phyloP scores from a whole-genome alignment of 805 yeast species.

The Jamesozyma jinghongensis region DNA sequence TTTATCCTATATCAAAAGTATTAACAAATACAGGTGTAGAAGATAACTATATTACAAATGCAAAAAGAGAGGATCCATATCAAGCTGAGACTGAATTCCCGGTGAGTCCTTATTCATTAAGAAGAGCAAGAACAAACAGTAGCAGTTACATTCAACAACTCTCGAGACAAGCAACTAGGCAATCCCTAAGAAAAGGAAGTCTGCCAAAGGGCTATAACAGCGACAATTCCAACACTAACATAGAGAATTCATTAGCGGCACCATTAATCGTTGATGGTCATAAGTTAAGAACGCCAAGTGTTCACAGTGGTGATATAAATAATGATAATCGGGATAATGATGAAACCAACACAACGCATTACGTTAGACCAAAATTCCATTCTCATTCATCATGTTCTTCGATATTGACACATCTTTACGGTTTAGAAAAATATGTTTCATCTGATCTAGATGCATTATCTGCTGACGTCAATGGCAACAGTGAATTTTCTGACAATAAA shows the following conservation, averaged over 20 bases:
- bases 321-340: background rate
- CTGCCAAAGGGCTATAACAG: background rate
- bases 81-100: background rate
- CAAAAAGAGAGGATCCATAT: background rate
- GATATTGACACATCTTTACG: slow-evolving; percentile 23
- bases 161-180: slow-evolving; percentile 3
- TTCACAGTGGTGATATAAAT: background rate
- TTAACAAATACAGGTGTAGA: background rate
- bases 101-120: background rate
- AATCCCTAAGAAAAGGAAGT: background rate
- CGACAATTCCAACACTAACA: background rate
- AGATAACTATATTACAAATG: background rate
- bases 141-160: slow-evolving; percentile 7
- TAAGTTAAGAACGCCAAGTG: background rate
- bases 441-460: slow-evolving; percentile 22
- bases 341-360: background rate
- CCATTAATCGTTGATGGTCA: no score
- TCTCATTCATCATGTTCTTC: slow-evolving; percentile 15
- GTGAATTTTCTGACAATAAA: background rate
- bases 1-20: background rate
- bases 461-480: slow-evolving; percentile 4
- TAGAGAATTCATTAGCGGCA: background rate
- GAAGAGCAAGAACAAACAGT: slow-evolving; percentile 7
- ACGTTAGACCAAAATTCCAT: slow-evolving; percentile 3
- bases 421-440: slow-evolving; percentile 24